Conservation (phyloP, 2,329 filamentous ascomycete species). For the Byssochlamys sp. region DNA sequence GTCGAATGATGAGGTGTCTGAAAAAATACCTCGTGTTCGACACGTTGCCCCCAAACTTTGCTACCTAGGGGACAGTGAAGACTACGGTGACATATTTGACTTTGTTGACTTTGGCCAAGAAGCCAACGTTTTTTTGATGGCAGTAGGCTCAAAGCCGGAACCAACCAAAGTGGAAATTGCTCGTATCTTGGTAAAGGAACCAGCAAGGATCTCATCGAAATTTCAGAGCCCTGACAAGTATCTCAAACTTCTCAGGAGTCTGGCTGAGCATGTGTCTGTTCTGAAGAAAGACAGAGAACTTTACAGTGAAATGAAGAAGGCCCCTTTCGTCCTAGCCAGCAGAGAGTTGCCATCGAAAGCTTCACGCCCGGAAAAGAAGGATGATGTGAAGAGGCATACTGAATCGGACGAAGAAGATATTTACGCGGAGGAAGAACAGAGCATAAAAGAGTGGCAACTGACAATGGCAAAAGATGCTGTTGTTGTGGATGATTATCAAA, state of each 20-base stretch:
- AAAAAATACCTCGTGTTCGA: constrained; percentile 38
- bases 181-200: constrained; percentile 70
- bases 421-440: constrained; percentile 51
- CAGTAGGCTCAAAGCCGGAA: constrained; percentile 82
- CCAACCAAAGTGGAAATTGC: constrained; percentile 81
- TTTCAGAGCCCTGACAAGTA: constrained; percentile 80
- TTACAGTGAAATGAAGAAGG: constrained; percentile 63
- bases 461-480: constrained; percentile 63
- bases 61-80: constrained; percentile 64
- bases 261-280: constrained; percentile 61
- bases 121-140: constrained; percentile 78
- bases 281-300: constrained; percentile 72
- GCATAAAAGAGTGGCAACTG: constrained; percentile 70
- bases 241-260: constrained; percentile 65
- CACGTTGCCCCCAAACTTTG: constrained; percentile 62
- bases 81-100: constrained; percentile 86
- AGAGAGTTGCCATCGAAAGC: constrained; percentile 52
- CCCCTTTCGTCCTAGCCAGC: constrained; percentile 73
- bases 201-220: constrained; percentile 67
- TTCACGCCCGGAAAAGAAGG: constrained; percentile 7
- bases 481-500: constrained; percentile 77
- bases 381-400: constrained; percentile 8
- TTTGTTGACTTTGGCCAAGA: constrained; percentile 88
- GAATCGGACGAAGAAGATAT: constrained; percentile 32
- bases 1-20: constrained; percentile 18